A percentile compares a stretch with the other conserved stretches of the same genome.
Evolutionary conservation across 371 early-diverging fungal species (phyloP).

Genomic region (Mortierella sp.): DNA sequence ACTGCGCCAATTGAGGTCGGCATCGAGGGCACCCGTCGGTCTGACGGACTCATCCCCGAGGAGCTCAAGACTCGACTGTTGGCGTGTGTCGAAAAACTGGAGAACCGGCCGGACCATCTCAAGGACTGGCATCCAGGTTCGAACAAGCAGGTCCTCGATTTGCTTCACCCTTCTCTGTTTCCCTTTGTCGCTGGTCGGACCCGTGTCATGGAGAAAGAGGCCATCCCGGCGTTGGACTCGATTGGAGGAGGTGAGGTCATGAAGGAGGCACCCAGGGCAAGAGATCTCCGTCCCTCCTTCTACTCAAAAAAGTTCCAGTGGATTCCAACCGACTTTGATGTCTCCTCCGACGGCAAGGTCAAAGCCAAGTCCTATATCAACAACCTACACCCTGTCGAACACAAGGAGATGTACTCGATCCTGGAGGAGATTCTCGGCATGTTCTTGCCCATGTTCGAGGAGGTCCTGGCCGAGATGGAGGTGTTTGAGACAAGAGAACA

Average conservation of each 20-base stretch:
- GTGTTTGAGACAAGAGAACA: slow-evolving; percentile 11
- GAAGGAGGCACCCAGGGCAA: neutral
- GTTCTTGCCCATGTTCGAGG: slow-evolving; percentile 62
- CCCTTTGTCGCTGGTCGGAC: slow-evolving; percentile 48
- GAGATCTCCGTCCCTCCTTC: neutral
- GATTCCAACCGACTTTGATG: slow-evolving; percentile 67
- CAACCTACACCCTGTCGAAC: no score
- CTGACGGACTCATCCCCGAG: slow-evolving; percentile 48
- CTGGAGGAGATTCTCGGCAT: slow-evolving; percentile 56
- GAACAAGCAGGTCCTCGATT: slow-evolving; percentile 68
- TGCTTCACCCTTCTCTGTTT: slow-evolving; percentile 73
- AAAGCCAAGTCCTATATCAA: slow-evolving; percentile 67
- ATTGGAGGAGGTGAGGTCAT: slow-evolving; percentile 4
- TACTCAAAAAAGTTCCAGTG: slow-evolving; percentile 58
- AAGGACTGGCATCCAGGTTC: slow-evolving; percentile 69
- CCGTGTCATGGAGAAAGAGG: slow-evolving; percentile 19
- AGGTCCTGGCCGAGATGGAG: slow-evolving; percentile 44
- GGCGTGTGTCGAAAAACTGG: slow-evolving; percentile 49
- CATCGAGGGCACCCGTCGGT: slow-evolving; percentile 58
- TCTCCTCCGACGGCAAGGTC: slow-evolving; percentile 51
- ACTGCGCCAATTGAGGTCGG: slow-evolving; percentile 22
- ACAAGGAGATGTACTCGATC: slow-evolving; percentile 60
- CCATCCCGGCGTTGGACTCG: slow-evolving; percentile 16
- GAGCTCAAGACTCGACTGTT: slow-evolving; percentile 32
- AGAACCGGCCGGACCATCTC: slow-evolving; percentile 45